A percentile compares a stretch with the other conserved stretches of the same genome.
phyloP scores from a whole-genome alignment of 805 yeast genomes.

The Starmera dryadoides region DNA sequence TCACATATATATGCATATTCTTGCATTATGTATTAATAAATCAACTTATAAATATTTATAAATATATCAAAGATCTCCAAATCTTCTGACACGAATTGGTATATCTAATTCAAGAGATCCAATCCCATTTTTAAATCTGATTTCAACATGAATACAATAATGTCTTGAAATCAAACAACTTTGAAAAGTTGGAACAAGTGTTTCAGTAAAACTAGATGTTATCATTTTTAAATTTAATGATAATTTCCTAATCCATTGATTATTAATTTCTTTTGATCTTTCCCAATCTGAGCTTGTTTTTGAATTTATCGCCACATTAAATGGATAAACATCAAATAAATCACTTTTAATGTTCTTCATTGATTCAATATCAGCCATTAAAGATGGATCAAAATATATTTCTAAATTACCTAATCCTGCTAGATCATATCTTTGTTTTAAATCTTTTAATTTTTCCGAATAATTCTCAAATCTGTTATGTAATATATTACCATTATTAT shows the following conservation, averaged over 20 bases:
- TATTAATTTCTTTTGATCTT: conserved; percentile 20
- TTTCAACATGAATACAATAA: conserved; percentile 43
- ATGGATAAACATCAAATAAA: conserved; percentile 2
- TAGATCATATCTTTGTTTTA: conserved; percentile 8
- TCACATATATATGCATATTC: no score
- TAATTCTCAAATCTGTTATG: conserved; percentile 15
- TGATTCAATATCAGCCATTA: conserved; percentile 12
- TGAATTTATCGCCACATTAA: neutral
- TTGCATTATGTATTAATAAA: no score
- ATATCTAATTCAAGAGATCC: conserved; percentile 25
- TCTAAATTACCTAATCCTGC: conserved; percentile 2
- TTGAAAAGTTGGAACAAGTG: conserved; percentile 56
- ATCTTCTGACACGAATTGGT: conserved; percentile 30
- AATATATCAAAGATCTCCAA: no score
- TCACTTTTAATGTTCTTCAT: conserved; percentile 13
- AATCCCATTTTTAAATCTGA: conserved; percentile 26
- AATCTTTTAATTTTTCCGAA: conserved; percentile 7
- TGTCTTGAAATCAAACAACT: conserved; percentile 52
- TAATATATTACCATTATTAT: conserved; percentile 14
- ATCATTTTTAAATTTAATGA: conserved; percentile 32
- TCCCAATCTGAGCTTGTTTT: conserved; percentile 17
- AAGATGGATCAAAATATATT: conserved; percentile 7
- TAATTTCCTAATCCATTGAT: conserved; percentile 24
- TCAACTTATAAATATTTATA: no score
- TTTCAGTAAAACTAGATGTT: conserved; percentile 35